Conservation (phyloP, 352 stramenopile species). For the Hyaloperonospora brassicae region DNA sequence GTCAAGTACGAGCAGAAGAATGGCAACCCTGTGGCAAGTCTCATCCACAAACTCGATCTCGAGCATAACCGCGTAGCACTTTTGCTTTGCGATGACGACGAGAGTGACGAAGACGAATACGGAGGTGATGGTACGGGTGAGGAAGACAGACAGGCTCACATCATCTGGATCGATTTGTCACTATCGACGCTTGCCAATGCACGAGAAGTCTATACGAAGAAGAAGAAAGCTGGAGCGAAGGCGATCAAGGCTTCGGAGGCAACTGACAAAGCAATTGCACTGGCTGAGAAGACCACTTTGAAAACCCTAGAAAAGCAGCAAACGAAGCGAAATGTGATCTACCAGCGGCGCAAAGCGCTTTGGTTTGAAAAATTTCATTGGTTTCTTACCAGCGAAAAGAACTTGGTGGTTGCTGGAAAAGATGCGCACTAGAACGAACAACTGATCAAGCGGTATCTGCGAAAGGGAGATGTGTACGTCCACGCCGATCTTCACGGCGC, state of each 20-base stretch:
- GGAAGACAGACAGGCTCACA: constrained; percentile 51
- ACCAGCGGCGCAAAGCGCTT: constrained; percentile 81
- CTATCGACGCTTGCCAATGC: constrained; percentile 91
- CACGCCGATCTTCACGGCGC: constrained; percentile 96
- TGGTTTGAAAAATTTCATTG: constrained; percentile 99
- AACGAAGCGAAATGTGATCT: constrained; percentile 70
- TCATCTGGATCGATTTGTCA: constrained; percentile 83
- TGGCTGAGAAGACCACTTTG: constrained; percentile 71
- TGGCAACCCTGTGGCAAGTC: too few relatives aligned
- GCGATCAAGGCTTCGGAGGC: constrained; percentile 88
- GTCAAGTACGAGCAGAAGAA: too few relatives aligned
- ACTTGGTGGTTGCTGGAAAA: constrained; percentile 92
- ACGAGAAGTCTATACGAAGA: constrained; percentile 90
- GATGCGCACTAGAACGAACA: constrained; percentile 97
- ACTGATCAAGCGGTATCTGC: constrained; percentile 94
- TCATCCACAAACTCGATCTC: too few relatives aligned
- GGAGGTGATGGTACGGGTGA: constrained; percentile 9
- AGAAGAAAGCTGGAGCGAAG: constrained; percentile 91
- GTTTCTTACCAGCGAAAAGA: constrained; percentile 96
- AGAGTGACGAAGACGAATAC: too few relatives aligned
- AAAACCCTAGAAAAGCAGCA: constrained; percentile 84
- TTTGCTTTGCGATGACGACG: too few relatives aligned
- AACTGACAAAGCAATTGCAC: constrained; percentile 63
- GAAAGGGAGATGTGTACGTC: constrained; percentile 94
- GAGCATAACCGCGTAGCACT: too few relatives aligned